Evolutionary conservation across 2,329 filamentous ascomycete species (phyloP).

Genomic region (Monosporascus sp.): DNA sequence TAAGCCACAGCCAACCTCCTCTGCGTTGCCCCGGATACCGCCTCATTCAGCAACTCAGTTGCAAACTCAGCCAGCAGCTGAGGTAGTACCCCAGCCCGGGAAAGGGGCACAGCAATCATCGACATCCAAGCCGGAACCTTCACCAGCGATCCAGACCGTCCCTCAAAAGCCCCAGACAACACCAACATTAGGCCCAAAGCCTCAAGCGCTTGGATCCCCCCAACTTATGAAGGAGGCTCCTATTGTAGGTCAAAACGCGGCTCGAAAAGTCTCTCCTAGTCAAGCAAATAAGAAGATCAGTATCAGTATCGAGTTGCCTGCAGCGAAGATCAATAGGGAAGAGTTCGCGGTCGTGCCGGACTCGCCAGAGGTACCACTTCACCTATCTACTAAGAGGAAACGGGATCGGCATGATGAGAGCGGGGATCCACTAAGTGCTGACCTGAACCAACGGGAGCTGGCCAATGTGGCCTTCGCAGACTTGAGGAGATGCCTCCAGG

Average conservation of each 20-base stretch:
- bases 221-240: not conserved
- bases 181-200: not conserved
- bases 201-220: not conserved
- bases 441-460: conserved; percentile 75
- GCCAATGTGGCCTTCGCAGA: conserved; percentile 69
- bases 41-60: conserved; percentile 12
- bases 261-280: conserved; percentile 4
- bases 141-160: not conserved
- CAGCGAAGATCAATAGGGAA: conserved; percentile 41
- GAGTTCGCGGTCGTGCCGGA: conserved; percentile 47
- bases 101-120: conserved; percentile 4
- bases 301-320: conserved; percentile 45
- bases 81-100: conserved; percentile 2
- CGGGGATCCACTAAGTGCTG: conserved; percentile 53
- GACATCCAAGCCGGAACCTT: conserved; percentile 3
- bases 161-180: not conserved
- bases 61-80: conserved; percentile 5
- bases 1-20: conserved; percentile 11
- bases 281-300: conserved; percentile 16
- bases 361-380: conserved; percentile 39
- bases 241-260: conserved; percentile 1
- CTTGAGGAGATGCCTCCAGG: conserved; percentile 63
- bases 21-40: conserved; percentile 9
- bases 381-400: conserved; percentile 50
- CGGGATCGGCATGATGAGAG: conserved; percentile 44